Conservation (phyloP, 148 eudicot genomes). For the Silene uniflora region DNA sequence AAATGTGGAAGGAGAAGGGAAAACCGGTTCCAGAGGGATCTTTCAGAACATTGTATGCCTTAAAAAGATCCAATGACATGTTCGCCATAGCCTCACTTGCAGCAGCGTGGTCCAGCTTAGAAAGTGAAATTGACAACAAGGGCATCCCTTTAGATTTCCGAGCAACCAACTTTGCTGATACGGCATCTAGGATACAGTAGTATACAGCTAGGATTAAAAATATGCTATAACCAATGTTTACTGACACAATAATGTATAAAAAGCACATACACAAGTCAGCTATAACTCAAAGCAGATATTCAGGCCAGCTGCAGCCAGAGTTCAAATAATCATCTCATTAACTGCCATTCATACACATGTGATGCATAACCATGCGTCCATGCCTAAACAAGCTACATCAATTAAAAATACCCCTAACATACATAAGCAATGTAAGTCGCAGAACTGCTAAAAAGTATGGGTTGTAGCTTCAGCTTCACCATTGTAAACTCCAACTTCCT, state of each 20-base stretch:
- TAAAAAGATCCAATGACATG: no score
- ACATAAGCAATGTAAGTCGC: neutral
- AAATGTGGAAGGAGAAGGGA: slow-evolving; percentile 9
- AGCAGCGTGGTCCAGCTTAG: no score
- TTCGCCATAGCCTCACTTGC: no score
- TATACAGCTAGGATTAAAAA: neutral
- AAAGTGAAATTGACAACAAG: no score
- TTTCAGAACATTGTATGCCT: slow-evolving; percentile 41
- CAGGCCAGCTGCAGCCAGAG: neutral
- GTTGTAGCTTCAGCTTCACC: neutral
- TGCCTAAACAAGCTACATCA: neutral
- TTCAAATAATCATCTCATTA: neutral
- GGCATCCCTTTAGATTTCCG: no score
- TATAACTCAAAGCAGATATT: neutral
- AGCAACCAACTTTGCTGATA: no score
- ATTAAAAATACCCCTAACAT: neutral
- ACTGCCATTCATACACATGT: neutral
- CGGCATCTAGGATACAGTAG: no score
- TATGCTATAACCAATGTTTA: neutral
- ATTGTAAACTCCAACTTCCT: no score
- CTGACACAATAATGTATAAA: neutral
- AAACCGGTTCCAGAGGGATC: slow-evolving; percentile 44
- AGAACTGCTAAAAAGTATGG: neutral
- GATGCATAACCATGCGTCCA: neutral
- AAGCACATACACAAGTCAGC: no score